Evolutionary conservation across 345 rosid species (phyloP), one percentile per base, ranked within the genome.

Genomic region (Bretschneidera sinensis): DNA sequence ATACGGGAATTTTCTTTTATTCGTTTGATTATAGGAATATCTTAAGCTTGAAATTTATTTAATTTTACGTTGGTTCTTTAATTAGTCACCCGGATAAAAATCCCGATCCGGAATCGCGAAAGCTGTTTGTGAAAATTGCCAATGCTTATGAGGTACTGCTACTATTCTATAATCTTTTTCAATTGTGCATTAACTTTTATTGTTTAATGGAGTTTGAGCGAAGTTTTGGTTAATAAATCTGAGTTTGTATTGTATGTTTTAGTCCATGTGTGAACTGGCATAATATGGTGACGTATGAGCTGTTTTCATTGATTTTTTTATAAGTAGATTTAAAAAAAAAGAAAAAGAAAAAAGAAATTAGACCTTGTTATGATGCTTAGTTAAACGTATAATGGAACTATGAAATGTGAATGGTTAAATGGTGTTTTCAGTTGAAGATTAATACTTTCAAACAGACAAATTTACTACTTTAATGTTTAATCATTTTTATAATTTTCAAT

Each of bases 141-240:
- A 94, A 84, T 80, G 99, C 99, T 66, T 94, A 94, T 51, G 99
- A 94, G 97, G 97, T 86, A 74, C 47, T 60, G n/a, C n/a, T n/a
- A 39, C 10, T 11, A 39, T 4, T 6, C 16, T 2, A 6, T 16
- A 33, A 15, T 21, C 21, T 5, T n/a, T 16, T 51, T 61, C 24
- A 51, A 10, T 60, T 43, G 33, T 43, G 19, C 14, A 8, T 23
- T 23, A 21, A 23, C 20, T 19, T 51, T 10, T 20, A 19, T 20
- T 21, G 20, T 51, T 17, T 20, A 43, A 9, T 31, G 25, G 24
- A 7, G 21, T 24, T 4, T 21, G 18, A 21, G 20, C 16, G 6
- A 54, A 43, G 22, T 48, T 54, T 25, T 54, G 21, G 7, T 28
- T 10, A 35, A 9, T 31, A 31, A 39, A 39, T 1, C 45, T 39